These are phyloP conservation scores for Fusarium abutilonis DNA, from an alignment of 2,329 filamentous ascomycete species.

Conservation along the genomic window DNA sequence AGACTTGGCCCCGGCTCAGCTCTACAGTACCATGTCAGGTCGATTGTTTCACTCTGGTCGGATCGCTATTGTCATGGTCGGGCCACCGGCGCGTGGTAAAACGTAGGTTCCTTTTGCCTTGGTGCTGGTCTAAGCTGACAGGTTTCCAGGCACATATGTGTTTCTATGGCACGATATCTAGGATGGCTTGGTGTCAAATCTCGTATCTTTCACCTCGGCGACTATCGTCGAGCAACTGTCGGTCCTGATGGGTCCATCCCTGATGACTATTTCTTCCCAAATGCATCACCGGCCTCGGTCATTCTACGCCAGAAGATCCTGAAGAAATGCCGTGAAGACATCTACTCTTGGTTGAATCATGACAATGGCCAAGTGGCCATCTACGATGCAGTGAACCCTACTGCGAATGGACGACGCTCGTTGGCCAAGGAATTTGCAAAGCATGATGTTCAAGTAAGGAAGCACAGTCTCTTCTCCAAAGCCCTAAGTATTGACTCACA, in stretches of 20 bases:
- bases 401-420: slow-evolving; percentile 80
- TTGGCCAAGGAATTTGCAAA: slow-evolving; percentile 98
- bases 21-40: slow-evolving; percentile 98
- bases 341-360: slow-evolving; percentile 94
- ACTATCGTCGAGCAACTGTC: slow-evolving; percentile 92
- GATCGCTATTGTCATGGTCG: slow-evolving; percentile 97
- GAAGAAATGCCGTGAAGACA: slow-evolving; percentile 96
- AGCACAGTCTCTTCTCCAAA: too few species aligned
- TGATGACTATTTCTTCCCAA: slow-evolving; percentile 97
- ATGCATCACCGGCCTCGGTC: slow-evolving; percentile 92
- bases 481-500: slow-evolving; percentile 5
- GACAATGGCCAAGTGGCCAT: slow-evolving; percentile 99
- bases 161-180: slow-evolving; percentile 92
- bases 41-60: slow-evolving; percentile 95
- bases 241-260: slow-evolving; percentile 85
- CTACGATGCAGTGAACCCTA: slow-evolving; percentile 96
- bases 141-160: slow-evolving; percentile 80
- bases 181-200: slow-evolving; percentile 99
- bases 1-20: slow-evolving; percentile 90
- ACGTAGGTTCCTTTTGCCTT: slow-evolving; percentile 67
- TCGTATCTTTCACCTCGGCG: slow-evolving; percentile 94
- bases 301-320: slow-evolving; percentile 95
- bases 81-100: slow-evolving; percentile 92
- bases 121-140: slow-evolving; percentile 28
- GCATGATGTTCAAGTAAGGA: slow-evolving; percentile 83